Base-by-base conservation (phyloP, 495 filamentous ascomycete species). In the Entonaema liquescens region DNA sequence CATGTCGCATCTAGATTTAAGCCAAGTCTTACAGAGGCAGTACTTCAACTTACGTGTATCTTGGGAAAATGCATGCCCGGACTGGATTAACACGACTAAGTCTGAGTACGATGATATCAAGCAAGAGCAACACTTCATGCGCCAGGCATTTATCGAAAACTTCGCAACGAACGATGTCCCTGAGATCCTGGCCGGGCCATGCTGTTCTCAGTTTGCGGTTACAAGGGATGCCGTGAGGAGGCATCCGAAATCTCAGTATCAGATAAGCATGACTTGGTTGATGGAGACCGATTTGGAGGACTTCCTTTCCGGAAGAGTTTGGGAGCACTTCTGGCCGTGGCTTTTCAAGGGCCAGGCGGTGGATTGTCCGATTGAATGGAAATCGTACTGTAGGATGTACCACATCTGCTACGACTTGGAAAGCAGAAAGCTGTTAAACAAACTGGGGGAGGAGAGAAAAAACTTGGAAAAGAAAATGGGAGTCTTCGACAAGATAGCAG, bases 261-360 rank as follows among this genome's bases (percentile, higher is more conserved):
- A 89, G 36, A 87, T 80, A 65, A 88, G 87, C 72, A 85, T 90
- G 47, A 87, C 92, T 74, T 93, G 90, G 90, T 77, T 94, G 28
- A 72, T 92, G 31, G 81, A 82, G 40, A 91, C 88, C 15, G 81
- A 85, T 38, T 75, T 89, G 33, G 84, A 83, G 62, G 90, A 93
- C 74, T 89, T 86, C 67, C 83, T 93, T 49, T 85, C 88, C 2
- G 91, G 91, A 3, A 85, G 91, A 23, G 84, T 92, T 9, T 91
- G 89, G 87, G 91, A 93, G 80, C 93, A 93, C 75, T 79, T 90
- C 3, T 94, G 89, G 89, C 89, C 90, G 62, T 90, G 83, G 65
- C 78, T 93, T n/a, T 93, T 93, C 68, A 85, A 85, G 2, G 82
- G 84, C 8, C 57, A 87, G 29, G 80, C 83, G 9, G 80, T 88